Evolutionary conservation across 345 rosid genomes (phyloP), one percentile per base, ranked within the genome.

Genomic region (Moricandia moricandioides): DNA sequence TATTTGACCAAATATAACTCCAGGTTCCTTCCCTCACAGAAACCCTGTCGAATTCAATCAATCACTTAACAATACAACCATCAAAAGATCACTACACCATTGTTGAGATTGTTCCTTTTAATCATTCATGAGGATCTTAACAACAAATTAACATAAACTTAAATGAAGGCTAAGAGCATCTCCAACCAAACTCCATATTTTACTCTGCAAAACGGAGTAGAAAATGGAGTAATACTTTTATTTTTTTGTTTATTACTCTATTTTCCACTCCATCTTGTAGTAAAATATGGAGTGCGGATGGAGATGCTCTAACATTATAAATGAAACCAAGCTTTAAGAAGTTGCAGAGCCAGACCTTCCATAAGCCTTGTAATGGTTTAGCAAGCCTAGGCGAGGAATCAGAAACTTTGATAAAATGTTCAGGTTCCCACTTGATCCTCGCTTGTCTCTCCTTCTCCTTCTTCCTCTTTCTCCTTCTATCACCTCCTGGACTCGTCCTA

Each of bases 341-440:
- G 64, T 62, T 35, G 6, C 1, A 29, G 34, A 51, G 14, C 5
- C 29, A 69, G 75, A 89, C 96, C 98, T 91, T 91, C 97, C 96
- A 91, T 31, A 91, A 78, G 16, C 97, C 98, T 81, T 94, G 97
- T 80, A 94, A 74, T 3, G 96, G 98, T 61, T 87, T 87, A 14
- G 83, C 63, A 1, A 71, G 61, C 1, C 89, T 87, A 40, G 98
- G 93, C 0, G 84, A 88, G 81, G 78, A 90, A 82, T 90, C 86
- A 37, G 65, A 39, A 62, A 94, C 86, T 85, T 86, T 94, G 60
- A 94, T 81, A 63, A 91, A 94, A 78, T 91, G 93, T 80, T 88
- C 92, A 4, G 93, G 83, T 76, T 88, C 97, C 96, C 93, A 90
- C 70, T 82, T 85, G 78, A 72, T 81, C 84, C 66, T 88, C 10